Conservation (phyloP, 306 rosid species). For the Pyrus betulifolia region DNA sequence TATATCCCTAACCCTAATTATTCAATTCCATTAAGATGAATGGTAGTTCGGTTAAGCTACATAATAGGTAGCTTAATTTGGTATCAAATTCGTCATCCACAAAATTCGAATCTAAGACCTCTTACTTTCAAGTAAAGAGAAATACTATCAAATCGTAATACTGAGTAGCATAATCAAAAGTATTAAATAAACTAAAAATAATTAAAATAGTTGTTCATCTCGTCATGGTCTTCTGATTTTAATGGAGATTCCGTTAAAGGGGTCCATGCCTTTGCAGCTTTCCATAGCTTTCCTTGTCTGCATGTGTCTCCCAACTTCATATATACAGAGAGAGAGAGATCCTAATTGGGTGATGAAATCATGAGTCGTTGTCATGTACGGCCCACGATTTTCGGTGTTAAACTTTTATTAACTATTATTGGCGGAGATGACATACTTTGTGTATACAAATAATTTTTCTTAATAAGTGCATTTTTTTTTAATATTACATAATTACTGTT, state of each 20-base stretch:
- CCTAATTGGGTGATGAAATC: background rate
- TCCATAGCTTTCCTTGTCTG: background rate
- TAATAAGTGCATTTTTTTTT: too few species aligned
- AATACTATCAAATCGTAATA: too few species aligned
- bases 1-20: background rate
- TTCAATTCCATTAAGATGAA: too few species aligned
- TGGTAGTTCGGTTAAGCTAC: too few species aligned
- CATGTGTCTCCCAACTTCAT: background rate
- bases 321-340: too few species aligned
- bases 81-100: too few species aligned
- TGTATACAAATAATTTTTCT: too few species aligned
- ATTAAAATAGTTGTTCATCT: background rate
- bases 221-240: background rate
- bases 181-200: too few species aligned
- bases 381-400: background rate
- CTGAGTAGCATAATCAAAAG: background rate
- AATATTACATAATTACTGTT: too few species aligned
- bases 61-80: too few species aligned
- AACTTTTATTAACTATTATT: background rate
- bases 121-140: too few species aligned
- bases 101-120: fast-evolving
- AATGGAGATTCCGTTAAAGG: background rate
- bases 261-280: background rate
- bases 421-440: fast-evolving
- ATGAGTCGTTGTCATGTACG: background rate